Evolutionary conservation across 306 rosid genomes (phyloP).

Genomic region (Prosopis cineraria): DNA sequence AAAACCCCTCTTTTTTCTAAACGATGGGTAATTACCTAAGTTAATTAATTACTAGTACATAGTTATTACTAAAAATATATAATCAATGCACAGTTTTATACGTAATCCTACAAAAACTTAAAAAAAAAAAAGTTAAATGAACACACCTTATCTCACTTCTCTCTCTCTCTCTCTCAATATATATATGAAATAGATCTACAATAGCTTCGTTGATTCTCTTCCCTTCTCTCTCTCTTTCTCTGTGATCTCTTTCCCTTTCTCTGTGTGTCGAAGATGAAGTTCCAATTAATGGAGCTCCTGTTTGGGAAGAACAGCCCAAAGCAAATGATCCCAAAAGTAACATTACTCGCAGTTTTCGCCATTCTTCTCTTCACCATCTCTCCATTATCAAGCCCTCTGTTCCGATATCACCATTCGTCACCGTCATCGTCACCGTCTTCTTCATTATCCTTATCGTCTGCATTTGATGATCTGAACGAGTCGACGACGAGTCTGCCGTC

Average conservation of each 20-base stretch:
- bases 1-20: not conserved
- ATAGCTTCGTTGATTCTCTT: not conserved
- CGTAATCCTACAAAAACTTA: not conserved
- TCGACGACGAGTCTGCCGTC: conserved; percentile 17
- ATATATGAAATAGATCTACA: not conserved
- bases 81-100: not conserved
- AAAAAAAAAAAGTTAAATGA: not conserved
- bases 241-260: not conserved
- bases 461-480: conserved; percentile 27
- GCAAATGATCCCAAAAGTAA: conserved; percentile 47
- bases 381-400: conserved; percentile 54
- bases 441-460: not conserved
- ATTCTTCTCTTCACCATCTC: conserved; percentile 44
- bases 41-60: not conserved
- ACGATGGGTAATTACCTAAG: not conserved
- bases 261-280: conserved; percentile 49
- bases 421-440: not conserved
- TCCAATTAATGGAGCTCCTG: conserved; percentile 44
- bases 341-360: conserved; percentile 40
- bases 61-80: too few relatives aligned
- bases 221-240: conserved; percentile 18
- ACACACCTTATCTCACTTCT: not conserved
- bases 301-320: conserved; percentile 39
- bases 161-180: not conserved
- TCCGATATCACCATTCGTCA: conserved; percentile 7